Evolutionary conservation across 1,284 basidiomycete species (phyloP), one percentile per base, ranked within the genome.

Genomic region (Pisolithus thermaeus): DNA sequence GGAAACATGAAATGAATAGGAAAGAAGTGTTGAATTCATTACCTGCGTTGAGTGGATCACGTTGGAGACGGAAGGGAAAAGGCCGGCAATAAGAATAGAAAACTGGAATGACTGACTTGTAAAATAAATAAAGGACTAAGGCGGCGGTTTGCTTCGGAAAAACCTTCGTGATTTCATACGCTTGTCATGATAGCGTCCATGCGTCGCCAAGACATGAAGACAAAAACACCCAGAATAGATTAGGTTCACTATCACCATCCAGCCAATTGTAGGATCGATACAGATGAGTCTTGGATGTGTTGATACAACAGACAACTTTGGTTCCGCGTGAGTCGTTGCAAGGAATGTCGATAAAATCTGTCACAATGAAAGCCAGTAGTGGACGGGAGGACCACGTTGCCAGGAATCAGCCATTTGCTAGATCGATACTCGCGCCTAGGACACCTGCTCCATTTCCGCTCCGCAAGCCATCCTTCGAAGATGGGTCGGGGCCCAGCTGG

Each of bases 341-440:
- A 46, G 53, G 61, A 47, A 54, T 42, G 45, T 47, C 46, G 41
- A 42, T 22, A 55, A 51, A 51, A 52, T 49, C 52, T 52, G 60
- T 48, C 47, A 49, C 50, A n/a, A 53, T 55, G 46, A 59, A 51
- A 58, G 53, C 51, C 43, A 48, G 9, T 43, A 45, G 50, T 52
- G 23, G 20, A 18, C 46, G 52, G 47, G 5, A 41, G 7, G 23
- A 35, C 35, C 16, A 35, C 36, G 45, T 35, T 35, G 11, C 48
- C 39, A 42, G 43, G 51, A 46, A 58, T 66, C 49, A 65, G 42
- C 49, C 51, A 20, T 49, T 63, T 45, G 64, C 62, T 27, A 65
- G 65, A 44, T 65, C 56, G 49, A 65, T 65, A 11, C 63, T 51
- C 46, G 63, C 63, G 43, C 62, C 63, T 44, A 65, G 45, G 40